Base-by-base conservation (phyloP, 2,329 filamentous ascomycete species). In the Aureobasidium sp. region DNA sequence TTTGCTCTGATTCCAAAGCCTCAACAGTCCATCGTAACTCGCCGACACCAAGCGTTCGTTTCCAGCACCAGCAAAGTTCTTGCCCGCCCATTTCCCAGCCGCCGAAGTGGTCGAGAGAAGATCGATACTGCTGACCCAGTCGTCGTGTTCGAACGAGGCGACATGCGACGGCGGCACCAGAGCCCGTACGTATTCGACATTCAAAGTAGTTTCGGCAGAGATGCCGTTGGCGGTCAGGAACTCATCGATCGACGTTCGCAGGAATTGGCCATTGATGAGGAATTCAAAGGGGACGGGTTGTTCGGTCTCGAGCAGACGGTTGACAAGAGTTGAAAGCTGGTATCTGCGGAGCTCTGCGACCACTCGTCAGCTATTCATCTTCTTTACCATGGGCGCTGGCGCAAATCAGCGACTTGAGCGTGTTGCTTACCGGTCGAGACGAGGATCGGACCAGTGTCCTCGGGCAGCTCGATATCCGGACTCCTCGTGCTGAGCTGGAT, bases 91-190 rank as follows among this genome's bases (percentile, higher is more conserved):
- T 61, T 74, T 72, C 22, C 81, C 85, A 2, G 86, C 84, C 7
- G 79, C 76, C 1, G 89, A 88, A 14, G 82, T 85, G 15, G 76
- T 74, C 0, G 91, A 92, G 27, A 96, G 79, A 5, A 96, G 84
- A 73, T 97, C 91, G 29, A 97, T 86, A 29, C 85, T 84, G 72
- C 90, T 90, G 53, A 99, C 89, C 94, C 94, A 99, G 75, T 97
- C 94, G 71, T 99, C 92, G 74, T 99, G 93, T 78, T 97, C 88
- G 73, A 96, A 99, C 71, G 89, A 94, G 14, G 91, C 88, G 68
- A 96, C 87, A 74, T 94, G 93, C 39, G 89, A 82, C 20, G 94
- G 94, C 8, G 94, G 94, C 64, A 97, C 86, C 68, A 97, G 79
- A 66, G 91, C 94, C 69, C 91, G 88, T 39, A 97, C 91, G 76